Percentiles rank a stretch among this genome's conserved stretches.
These are phyloP conservation scores for Penicillium soppii DNA, from an alignment of 495 filamentous ascomycete species.

Conservation along the genomic window DNA sequence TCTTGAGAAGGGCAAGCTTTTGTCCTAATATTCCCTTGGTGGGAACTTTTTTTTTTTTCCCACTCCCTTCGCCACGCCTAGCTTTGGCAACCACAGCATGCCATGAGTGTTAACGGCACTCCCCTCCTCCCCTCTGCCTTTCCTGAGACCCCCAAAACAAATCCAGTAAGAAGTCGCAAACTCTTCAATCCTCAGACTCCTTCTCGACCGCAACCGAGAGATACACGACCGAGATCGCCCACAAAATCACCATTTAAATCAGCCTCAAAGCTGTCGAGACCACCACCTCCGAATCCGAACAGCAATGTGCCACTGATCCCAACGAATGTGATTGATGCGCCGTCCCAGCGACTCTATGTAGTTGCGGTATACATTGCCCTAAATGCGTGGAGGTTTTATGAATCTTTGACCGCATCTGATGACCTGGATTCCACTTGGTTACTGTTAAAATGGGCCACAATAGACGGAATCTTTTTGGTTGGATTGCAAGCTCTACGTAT, in stretches of 20 bases:
- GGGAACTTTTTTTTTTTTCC: not conserved
- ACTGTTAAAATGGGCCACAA: constrained; percentile 86
- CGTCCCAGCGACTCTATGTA: constrained; percentile 84
- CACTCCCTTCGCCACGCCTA: constrained; percentile 6
- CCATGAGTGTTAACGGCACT: constrained; percentile 76
- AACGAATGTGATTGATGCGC: constrained; percentile 73
- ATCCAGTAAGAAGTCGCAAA: constrained; percentile 28
- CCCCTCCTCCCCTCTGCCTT: constrained; percentile 71
- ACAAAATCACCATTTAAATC: constrained; percentile 23
- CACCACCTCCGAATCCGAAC: constrained; percentile 22
- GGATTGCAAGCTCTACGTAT: constrained; percentile 80
- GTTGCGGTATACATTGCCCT: constrained; percentile 71
- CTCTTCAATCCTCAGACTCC: constrained; percentile 27
- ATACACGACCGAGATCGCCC: constrained; percentile 4
- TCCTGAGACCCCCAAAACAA: constrained; percentile 60
- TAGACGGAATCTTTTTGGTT: constrained; percentile 84
- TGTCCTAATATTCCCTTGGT: no score
- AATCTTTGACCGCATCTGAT: constrained; percentile 75
- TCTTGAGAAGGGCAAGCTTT: not conserved
- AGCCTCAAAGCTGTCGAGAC: constrained; percentile 20
- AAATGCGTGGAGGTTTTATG: constrained; percentile 77
- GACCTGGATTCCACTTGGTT: constrained; percentile 79
- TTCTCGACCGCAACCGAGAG: constrained; percentile 23
- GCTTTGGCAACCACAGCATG: constrained; percentile 47
- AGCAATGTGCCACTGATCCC: constrained; percentile 65